These are phyloP conservation scores for Chloris gayana DNA, from an alignment of 176 grass and related monocot genomes.

Conservation along the genomic window DNA sequence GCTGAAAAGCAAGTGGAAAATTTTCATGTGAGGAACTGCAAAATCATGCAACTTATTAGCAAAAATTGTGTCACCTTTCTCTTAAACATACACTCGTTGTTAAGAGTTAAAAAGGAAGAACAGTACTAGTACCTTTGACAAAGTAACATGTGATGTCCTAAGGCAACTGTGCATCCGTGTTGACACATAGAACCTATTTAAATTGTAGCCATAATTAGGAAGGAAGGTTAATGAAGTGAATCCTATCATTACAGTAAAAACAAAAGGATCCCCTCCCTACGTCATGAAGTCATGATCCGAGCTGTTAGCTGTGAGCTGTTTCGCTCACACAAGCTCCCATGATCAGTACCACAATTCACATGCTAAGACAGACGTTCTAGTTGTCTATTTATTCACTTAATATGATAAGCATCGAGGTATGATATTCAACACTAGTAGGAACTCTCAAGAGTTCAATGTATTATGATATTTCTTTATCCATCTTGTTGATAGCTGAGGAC, in stretches of 20 bases:
- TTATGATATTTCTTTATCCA: background rate
- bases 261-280: background rate
- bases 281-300: background rate
- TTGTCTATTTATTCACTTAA: background rate
- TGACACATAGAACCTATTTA: slow-evolving; percentile 82
- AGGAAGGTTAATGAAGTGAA: background rate
- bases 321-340: background rate
- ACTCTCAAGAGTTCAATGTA: background rate
- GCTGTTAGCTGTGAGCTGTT: too few relatives aligned
- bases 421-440: background rate
- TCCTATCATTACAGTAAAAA: background rate
- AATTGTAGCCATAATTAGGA: slow-evolving; percentile 22
- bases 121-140: slow-evolving; percentile 67
- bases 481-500: background rate
- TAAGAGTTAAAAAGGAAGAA: slow-evolving; percentile 22
- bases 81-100: background rate
- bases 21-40: background rate
- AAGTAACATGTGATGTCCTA: slow-evolving; percentile 80
- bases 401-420: background rate
- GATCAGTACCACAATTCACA: background rate
- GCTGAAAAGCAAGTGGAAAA: slow-evolving; percentile 14
- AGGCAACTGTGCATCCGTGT: slow-evolving; percentile 68
- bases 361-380: background rate
- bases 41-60: background rate
- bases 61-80: background rate